Percentiles rank a stretch among this genome's conserved stretches.
Conservation (phyloP, 2,329 filamentous ascomycete species). For the Fusarium sp. region DNA sequence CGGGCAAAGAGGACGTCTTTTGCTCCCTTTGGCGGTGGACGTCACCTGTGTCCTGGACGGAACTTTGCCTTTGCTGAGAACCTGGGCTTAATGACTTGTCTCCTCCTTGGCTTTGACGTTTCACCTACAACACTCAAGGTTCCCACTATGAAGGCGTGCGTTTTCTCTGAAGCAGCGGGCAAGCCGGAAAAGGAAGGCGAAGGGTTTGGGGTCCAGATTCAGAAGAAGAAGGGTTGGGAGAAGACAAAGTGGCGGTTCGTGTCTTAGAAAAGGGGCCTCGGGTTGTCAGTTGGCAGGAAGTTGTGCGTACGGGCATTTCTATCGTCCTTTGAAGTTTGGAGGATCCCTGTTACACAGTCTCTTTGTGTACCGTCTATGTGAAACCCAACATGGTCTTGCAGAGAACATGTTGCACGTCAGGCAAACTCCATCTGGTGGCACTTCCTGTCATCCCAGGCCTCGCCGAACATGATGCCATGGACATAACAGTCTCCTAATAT, state of each 20-base stretch:
- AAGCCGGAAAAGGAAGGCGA: constrained; percentile 14
- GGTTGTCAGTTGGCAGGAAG: background rate
- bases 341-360: background rate
- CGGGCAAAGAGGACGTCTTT: constrained; percentile 16
- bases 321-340: background rate
- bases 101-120: constrained; percentile 27
- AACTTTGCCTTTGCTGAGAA: constrained; percentile 35
- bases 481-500: constrained; percentile 14
- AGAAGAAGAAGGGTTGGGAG: constrained; percentile 26
- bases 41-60: constrained; percentile 22
- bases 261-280: background rate
- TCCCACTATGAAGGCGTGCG: background rate
- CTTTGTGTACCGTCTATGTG: background rate
- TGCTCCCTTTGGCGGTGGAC: constrained; percentile 23
- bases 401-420: background rate
- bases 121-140: background rate
- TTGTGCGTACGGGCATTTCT: background rate
- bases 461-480: constrained; percentile 5
- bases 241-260: constrained; percentile 17
- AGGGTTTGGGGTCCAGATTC: constrained; percentile 17
- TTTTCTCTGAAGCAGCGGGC: constrained; percentile 7
- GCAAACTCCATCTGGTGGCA: background rate
- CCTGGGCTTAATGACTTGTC: constrained; percentile 18
- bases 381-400: background rate
- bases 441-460: background rate